Conservation (phyloP, 352 stramenopile genomes). For the Globisporangium ultimum region DNA sequence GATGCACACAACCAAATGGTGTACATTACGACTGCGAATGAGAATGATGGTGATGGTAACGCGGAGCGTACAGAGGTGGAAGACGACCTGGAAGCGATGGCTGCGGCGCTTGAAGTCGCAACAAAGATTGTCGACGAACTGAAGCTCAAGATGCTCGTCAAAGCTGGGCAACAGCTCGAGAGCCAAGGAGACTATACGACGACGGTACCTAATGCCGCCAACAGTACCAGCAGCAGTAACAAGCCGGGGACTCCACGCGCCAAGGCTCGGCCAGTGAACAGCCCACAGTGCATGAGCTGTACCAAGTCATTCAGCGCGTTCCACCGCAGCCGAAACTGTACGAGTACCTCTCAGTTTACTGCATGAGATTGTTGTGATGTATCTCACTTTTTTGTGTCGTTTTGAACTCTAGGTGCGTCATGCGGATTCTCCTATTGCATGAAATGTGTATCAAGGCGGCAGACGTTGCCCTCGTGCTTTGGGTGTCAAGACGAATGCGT, state of each 20-base stretch:
- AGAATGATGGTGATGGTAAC: conserved; percentile 14
- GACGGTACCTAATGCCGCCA: conserved; percentile 4
- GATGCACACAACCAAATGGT: conserved; percentile 13
- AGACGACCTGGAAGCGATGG: conserved; percentile 40
- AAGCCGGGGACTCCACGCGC: conserved; percentile 37
- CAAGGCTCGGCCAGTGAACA: conserved; percentile 25
- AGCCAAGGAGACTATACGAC: conserved; percentile 16
- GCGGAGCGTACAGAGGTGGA: conserved; percentile 15
- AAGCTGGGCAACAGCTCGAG: conserved; percentile 39
- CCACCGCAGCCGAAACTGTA: conserved; percentile 59
- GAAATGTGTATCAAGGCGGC: conserved; percentile 55
- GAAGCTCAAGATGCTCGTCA: conserved; percentile 49
- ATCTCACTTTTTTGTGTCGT: not conserved
- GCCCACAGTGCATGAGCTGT: conserved; percentile 46
- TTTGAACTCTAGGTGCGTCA: conserved; percentile 11
- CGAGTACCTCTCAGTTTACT: conserved; percentile 2
- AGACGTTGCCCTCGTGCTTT: conserved; percentile 58
- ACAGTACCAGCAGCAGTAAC: conserved; percentile 8
- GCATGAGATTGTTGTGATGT: not conserved
- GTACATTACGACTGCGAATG: not conserved
- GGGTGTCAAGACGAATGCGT: conserved; percentile 44
- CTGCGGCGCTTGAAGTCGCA: conserved; percentile 46
- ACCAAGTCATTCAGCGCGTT: conserved; percentile 69
- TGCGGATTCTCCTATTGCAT: conserved; percentile 64
- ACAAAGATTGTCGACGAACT: conserved; percentile 58